phyloP scores from a whole-genome alignment of 192 early-diverging fungal genomes.

The Cetraspora pellucida region DNA sequence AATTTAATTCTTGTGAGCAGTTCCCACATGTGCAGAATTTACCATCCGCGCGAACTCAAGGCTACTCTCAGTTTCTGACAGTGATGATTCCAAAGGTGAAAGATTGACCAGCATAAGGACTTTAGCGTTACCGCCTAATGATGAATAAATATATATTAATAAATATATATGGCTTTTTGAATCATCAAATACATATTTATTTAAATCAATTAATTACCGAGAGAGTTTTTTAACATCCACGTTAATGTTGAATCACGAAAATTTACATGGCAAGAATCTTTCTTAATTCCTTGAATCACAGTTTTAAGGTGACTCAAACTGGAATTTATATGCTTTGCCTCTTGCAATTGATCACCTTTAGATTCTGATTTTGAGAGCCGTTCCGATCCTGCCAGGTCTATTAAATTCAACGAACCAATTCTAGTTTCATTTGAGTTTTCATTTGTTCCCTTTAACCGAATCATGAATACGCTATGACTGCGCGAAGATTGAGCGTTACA shows the following conservation, averaged over 20 bases:
- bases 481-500: constrained; percentile 94
- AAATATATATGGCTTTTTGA: constrained; percentile 61
- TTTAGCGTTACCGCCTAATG: constrained; percentile 89
- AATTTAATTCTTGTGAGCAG: too few species aligned
- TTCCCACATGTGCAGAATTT: not conserved
- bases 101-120: constrained; percentile 99
- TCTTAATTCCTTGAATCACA: constrained; percentile 85
- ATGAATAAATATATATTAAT: constrained; percentile 47
- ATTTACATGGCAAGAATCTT: constrained; percentile 80
- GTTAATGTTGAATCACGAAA: constrained; percentile 93
- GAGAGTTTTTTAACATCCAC: constrained; percentile 57
- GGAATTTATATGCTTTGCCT: constrained; percentile 97
- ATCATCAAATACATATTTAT: constrained; percentile 19
- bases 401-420: constrained; percentile 83
- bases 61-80: constrained; percentile 67
- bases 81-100: constrained; percentile 75
- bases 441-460: constrained; percentile 77
- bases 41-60: not conserved
- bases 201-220: constrained; percentile 35
- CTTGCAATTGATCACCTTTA: constrained; percentile 84
- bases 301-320: constrained; percentile 86
- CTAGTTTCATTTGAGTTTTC: constrained; percentile 69
- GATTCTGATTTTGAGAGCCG: constrained; percentile 80
- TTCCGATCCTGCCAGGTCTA: constrained; percentile 96
- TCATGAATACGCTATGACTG: constrained; percentile 92